Percentiles rank a stretch among this genome's conserved stretches.
These are phyloP conservation scores for Euptelea pleiosperma DNA, from an alignment of 164 flowering plant species.

Conservation along the genomic window DNA sequence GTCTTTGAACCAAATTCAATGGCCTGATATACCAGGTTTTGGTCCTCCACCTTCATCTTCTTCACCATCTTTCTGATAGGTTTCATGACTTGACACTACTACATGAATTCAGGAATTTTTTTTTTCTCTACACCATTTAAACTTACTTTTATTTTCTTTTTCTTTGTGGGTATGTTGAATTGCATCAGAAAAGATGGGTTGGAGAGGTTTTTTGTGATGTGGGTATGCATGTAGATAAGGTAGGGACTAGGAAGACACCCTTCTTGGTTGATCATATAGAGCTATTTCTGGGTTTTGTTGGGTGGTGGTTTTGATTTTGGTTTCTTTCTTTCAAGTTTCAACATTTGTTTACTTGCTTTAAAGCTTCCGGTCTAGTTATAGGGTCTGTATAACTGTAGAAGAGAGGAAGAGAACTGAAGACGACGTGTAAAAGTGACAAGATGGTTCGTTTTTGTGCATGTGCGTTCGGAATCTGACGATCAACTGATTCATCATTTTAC, in stretches of 20 bases:
- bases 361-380: not conserved
- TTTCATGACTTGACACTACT: not conserved
- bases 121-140: conserved; percentile 1
- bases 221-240: no score
- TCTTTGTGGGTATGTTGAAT: conserved; percentile 8
- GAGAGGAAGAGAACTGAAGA: not conserved
- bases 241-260: no score
- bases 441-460: conserved; percentile 24
- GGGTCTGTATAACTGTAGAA: not conserved
- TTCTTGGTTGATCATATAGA: no score
- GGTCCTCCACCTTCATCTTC: conserved; percentile 24
- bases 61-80: conserved; percentile 16
- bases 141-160: not conserved
- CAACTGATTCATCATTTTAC: no score
- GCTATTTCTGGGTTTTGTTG: no score
- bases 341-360: not conserved
- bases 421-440: conserved; percentile 7
- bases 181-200: conserved; percentile 3
- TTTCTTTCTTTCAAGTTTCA: not conserved
- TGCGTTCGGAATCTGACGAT: no score
- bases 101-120: conserved; percentile 1
- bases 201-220: conserved; percentile 9
- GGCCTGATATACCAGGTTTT: conserved; percentile 37
- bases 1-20: conserved; percentile 24
- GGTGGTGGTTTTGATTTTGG: not conserved